Evolutionary conservation across 345 rosid genomes (phyloP).

Genomic region (Angophora floribunda): DNA sequence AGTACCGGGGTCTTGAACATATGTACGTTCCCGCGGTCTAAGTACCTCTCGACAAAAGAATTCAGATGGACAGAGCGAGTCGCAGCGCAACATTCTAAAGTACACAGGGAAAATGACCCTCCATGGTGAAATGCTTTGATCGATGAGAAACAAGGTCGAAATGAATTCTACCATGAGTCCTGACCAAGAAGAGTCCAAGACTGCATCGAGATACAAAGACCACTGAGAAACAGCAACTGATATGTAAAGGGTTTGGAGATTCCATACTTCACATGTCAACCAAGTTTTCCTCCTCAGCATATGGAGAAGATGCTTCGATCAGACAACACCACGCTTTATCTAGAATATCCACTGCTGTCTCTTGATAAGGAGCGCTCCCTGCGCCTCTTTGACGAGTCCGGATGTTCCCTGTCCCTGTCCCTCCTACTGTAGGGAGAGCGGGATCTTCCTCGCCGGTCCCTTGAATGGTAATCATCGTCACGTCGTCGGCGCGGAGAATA

Average conservation of each 20-base stretch:
- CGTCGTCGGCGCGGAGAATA: constrained; percentile 35
- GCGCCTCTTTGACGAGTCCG: constrained; percentile 25
- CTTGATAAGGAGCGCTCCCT: constrained; percentile 7
- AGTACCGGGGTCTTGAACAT: background rate
- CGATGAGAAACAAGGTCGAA: background rate
- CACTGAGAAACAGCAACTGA: background rate
- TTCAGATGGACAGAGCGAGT: background rate
- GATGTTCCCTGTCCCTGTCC: constrained; percentile 9
- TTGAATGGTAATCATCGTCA: constrained; percentile 20
- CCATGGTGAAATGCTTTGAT: background rate
- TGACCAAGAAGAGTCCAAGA: background rate
- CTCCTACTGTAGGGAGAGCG: constrained; percentile 32
- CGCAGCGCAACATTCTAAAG: background rate
- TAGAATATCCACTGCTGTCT: background rate
- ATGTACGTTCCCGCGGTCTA: background rate
- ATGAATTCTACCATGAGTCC: background rate
- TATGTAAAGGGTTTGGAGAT: background rate
- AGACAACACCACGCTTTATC: background rate
- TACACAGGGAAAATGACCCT: background rate
- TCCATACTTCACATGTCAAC: background rate
- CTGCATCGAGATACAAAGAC: background rate
- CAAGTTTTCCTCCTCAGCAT: background rate
- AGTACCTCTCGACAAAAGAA: too few relatives aligned
- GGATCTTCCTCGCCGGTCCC: constrained; percentile 40
- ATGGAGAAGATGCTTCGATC: background rate